Evolutionary conservation across 768 basidiomycete genomes (phyloP), one percentile per base, ranked within the genome.

Genomic region (Trametes cubensis): DNA sequence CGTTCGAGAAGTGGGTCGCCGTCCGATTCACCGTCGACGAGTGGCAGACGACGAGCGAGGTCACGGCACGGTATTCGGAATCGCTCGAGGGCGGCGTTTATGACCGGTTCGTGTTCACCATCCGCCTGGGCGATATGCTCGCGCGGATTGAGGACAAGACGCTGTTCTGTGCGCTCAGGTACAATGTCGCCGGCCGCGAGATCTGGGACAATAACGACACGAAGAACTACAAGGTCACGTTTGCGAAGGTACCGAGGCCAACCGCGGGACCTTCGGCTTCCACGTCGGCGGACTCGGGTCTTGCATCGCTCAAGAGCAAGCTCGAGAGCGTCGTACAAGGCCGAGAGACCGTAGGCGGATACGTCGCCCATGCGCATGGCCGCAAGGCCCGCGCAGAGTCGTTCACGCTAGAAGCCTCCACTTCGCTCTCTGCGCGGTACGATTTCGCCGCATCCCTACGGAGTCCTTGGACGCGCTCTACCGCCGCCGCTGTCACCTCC

Each of bases 41-140:
- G 67, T 98, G 96, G 96, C 93, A 94, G 74, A 99, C 96, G 49
- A 95, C 93, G 61, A 91, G 89, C 73, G 96, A 98, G 74, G 92
- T 97, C 60, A 84, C 87, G 0, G 95, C 88, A 25, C 85, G 83
- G 52, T 89, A 92, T 72, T 74, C 84, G 18, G 80, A 83, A 59
- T 72, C 79, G 39, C 63, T 78, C 21, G 66, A 66, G 47, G 71
- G 65, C 30, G 73, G 76, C 40, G 58, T 56, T 25, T 81, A 83
- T 71, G 94, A 95, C 70, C 79, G 90, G 20, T 96, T 96, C 76
- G 72, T 78, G 23, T 96, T 95, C 74, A 76, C 74, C 20, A 86
- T 95, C 66, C 81, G 88, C 62, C 76, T 99, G 13, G 85, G 85
- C 63, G 95, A 97, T 70, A 77, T 94, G 50, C 77, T 94, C 66